Conservation (phyloP, 345 rosid species). For the Rhodamnia argentea region DNA sequence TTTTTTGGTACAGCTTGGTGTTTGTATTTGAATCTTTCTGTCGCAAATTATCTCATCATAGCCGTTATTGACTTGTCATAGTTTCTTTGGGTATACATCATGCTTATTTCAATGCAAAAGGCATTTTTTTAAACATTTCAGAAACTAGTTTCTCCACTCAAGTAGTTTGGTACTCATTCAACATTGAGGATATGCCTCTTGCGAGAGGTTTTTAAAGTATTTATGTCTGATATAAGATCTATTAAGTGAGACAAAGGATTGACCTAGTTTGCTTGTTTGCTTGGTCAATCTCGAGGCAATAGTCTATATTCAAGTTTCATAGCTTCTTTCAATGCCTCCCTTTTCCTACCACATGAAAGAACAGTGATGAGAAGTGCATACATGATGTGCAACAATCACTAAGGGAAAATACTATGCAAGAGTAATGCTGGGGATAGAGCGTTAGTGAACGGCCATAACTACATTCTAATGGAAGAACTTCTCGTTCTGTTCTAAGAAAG, state of each 20-base stretch:
- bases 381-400: neutral
- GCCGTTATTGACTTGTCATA: neutral
- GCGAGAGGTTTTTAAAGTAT: neutral
- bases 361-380: neutral
- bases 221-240: neutral
- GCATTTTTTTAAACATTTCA: neutral
- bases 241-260: neutral
- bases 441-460: too few relatives aligned
- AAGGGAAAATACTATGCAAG: neutral
- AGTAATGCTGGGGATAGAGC: neutral
- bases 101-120: neutral
- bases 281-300: neutral
- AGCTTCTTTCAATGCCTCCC: neutral
- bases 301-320: neutral
- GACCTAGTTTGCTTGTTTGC: neutral
- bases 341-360: neutral
- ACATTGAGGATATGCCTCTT: neutral
- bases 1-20: neutral
- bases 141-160: neutral
- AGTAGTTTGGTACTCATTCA: neutral
- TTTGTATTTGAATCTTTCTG: neutral
- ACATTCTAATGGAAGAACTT: too few relatives aligned
- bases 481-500: too few relatives aligned
- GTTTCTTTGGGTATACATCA: neutral
- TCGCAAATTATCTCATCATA: neutral